A percentile compares a stretch with the other conserved stretches of the same genome.
These are phyloP conservation scores for Actinidia arguta DNA, from an alignment of 179 eudicot genomes.

Conservation along the genomic window DNA sequence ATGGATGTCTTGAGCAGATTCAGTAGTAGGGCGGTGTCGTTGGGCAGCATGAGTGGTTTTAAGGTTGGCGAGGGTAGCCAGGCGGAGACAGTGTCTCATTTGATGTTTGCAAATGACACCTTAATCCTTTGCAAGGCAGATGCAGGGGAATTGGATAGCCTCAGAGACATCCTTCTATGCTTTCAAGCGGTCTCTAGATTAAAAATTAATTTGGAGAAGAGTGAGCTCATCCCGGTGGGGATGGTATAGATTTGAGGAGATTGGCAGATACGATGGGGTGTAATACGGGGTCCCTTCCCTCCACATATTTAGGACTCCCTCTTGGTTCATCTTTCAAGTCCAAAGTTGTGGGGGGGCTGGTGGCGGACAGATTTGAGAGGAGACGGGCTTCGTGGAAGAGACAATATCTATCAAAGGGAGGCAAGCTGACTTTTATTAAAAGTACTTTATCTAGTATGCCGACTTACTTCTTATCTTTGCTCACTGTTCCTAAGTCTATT, in stretches of 20 bases:
- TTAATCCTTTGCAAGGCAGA: too few relatives aligned
- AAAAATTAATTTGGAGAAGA: not conserved
- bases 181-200: not conserved
- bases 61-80: too few relatives aligned
- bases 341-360: not conserved
- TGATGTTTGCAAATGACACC: too few relatives aligned
- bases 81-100: too few relatives aligned
- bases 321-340: not conserved
- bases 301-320: not conserved
- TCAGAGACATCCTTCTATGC: not conserved
- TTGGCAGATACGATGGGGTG: not conserved
- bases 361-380: not conserved
- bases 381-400: not conserved
- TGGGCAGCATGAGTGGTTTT: too few relatives aligned
- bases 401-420: not conserved
- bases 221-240: not conserved
- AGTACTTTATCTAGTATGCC: not conserved
- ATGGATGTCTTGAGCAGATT: too few relatives aligned
- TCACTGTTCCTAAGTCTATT: not conserved
- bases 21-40: too few relatives aligned
- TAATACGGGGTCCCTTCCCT: not conserved
- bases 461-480: not conserved
- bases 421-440: not conserved
- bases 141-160: too few relatives aligned
- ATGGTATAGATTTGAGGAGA: not conserved